Evolutionary conservation across 306 rosid species (phyloP).

Genomic region (Trichosanthes truncata): DNA sequence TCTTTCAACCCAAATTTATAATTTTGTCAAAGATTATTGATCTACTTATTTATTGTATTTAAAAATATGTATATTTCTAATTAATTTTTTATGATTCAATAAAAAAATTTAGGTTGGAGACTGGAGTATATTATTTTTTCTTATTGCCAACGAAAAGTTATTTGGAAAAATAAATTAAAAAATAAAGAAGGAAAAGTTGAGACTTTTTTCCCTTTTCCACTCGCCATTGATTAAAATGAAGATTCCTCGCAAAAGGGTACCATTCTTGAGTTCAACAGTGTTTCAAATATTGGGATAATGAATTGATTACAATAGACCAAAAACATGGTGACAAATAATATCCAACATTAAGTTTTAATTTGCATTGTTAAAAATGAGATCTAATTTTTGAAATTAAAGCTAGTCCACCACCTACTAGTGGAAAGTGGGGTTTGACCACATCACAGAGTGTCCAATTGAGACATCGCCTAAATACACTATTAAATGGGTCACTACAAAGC

Average conservation of each 20-base stretch:
- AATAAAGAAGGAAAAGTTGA: neutral
- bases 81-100: neutral
- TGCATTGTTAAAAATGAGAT: neutral
- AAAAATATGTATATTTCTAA: neutral
- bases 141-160: neutral
- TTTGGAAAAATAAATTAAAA: no score
- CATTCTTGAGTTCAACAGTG: neutral
- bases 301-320: neutral
- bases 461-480: no score
- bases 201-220: neutral
- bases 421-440: no score
- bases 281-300: neutral
- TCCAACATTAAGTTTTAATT: no score
- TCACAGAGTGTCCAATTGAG: no score
- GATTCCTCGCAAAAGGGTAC: neutral
- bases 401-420: no score
- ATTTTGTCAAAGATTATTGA: neutral
- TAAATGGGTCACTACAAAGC: no score
- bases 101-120: neutral
- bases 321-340: neutral
- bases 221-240: neutral
- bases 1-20: no score
- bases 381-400: no score
- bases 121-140: neutral
- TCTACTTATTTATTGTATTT: neutral